Conservation (phyloP, 495 filamentous ascomycete species). For the Aspergillus baeticus region DNA sequence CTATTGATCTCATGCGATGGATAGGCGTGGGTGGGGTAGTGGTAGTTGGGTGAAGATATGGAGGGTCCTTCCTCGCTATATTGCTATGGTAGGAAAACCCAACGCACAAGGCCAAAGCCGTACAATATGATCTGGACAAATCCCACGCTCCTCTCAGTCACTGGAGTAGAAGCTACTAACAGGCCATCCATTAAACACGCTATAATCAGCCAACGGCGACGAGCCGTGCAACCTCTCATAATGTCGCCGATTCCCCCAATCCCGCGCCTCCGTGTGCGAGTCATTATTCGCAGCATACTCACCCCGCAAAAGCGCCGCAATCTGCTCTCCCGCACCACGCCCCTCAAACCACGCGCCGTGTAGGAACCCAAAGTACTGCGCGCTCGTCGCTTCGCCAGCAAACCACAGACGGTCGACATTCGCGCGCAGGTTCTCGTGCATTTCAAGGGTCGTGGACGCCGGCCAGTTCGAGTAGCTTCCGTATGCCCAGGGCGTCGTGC, state of each 20-base stretch:
- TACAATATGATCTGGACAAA: too few relatives aligned
- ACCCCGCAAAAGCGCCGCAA: slow-evolving; percentile 41
- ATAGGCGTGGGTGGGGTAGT: too few relatives aligned
- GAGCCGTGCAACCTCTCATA: slow-evolving; percentile 27
- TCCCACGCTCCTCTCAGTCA: too few relatives aligned
- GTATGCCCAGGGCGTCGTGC: slow-evolving; percentile 61
- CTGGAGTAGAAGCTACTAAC: too few relatives aligned
- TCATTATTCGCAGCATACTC: background rate
- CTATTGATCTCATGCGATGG: too few relatives aligned
- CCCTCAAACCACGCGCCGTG: slow-evolving; percentile 69
- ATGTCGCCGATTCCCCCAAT: slow-evolving; percentile 20
- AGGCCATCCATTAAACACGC: too few relatives aligned
- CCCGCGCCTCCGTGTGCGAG: background rate
- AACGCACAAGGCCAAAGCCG: too few relatives aligned
- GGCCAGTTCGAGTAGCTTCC: slow-evolving; percentile 79
- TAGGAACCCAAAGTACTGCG: slow-evolving; percentile 70
- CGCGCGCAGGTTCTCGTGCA: slow-evolving; percentile 72
- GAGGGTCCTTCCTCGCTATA: too few relatives aligned
- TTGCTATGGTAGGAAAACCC: too few relatives aligned
- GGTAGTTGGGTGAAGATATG: too few relatives aligned
- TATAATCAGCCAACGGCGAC: slow-evolving; percentile 11
- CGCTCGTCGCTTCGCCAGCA: slow-evolving; percentile 69
- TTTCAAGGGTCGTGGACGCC: slow-evolving; percentile 59
- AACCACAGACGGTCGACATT: slow-evolving; percentile 66
- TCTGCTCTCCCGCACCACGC: slow-evolving; percentile 46